Percentiles rank a stretch among this genome's conserved stretches.
phyloP scores from a whole-genome alignment of 768 basidiomycete species.

The Hemileccinum rubropunctum region DNA sequence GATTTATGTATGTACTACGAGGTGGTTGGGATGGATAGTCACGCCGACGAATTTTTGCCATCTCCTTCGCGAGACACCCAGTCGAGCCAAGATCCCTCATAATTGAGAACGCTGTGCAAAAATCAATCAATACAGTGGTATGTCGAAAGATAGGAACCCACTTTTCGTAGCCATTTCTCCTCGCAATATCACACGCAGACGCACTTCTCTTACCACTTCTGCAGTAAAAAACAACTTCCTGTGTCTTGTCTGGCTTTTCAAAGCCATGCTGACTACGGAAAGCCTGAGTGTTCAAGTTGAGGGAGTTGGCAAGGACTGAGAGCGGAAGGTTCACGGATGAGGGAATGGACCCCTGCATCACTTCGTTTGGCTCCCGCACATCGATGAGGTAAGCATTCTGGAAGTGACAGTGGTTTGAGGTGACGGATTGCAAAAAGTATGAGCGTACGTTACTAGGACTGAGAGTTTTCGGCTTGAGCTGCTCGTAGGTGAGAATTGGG shows the following conservation, averaged over 20 bases:
- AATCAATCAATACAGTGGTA: background rate
- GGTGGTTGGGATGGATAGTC: background rate
- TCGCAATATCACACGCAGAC: slow-evolving; percentile 79
- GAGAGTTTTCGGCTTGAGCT: slow-evolving; percentile 75
- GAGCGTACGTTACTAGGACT: slow-evolving; percentile 62
- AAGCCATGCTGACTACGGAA: slow-evolving; percentile 71
- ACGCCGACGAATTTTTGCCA: slow-evolving; percentile 29
- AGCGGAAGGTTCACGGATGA: slow-evolving; percentile 89
- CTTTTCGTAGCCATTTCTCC: slow-evolving; percentile 80
- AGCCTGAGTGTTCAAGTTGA: slow-evolving; percentile 51
- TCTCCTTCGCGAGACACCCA: slow-evolving; percentile 62
- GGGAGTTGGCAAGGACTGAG: slow-evolving; percentile 64
- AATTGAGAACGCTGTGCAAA: slow-evolving; percentile 58
- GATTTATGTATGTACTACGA: slow-evolving; percentile 6
- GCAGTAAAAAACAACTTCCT: slow-evolving; percentile 89
- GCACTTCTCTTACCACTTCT: slow-evolving; percentile 83
- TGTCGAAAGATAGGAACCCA: slow-evolving; percentile 33
- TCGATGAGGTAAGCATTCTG: slow-evolving; percentile 78
- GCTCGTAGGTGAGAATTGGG: slow-evolving; percentile 69
- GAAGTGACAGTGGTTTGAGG: slow-evolving; percentile 11
- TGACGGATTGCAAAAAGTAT: background rate
- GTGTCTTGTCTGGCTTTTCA: slow-evolving; percentile 63
- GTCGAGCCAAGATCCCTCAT: slow-evolving; percentile 85
- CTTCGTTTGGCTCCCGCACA: slow-evolving; percentile 92
- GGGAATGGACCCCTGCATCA: slow-evolving; percentile 89